Evolutionary conservation across 2,329 filamentous ascomycete genomes (phyloP).

Genomic region (Xylaria sp.): DNA sequence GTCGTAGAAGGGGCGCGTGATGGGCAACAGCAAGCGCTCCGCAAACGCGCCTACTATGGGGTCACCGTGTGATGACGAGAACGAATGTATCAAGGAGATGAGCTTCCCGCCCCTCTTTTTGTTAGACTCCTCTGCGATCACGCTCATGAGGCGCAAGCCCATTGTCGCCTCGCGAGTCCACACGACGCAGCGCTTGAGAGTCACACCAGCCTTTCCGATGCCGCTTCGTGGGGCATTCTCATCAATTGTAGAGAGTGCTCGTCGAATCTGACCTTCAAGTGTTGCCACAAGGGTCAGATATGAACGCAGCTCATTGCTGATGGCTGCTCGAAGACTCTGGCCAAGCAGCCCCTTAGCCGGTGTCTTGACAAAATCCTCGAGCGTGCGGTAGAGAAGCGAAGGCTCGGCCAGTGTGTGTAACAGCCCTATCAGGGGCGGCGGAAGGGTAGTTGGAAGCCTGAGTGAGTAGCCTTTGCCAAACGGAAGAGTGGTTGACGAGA

Average conservation of each 20-base stretch:
- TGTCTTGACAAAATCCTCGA: conserved; percentile 81
- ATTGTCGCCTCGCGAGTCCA: conserved; percentile 98
- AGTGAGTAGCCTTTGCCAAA: conserved; percentile 72
- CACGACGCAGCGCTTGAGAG: conserved; percentile 90
- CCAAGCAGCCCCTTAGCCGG: conserved; percentile 82
- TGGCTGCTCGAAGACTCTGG: conserved; percentile 87
- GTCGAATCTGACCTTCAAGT: conserved; percentile 86
- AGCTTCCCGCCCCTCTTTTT: conserved; percentile 84
- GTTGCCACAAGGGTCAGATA: conserved; percentile 92
- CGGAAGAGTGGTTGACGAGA: conserved; percentile 82
- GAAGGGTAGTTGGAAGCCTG: conserved; percentile 76
- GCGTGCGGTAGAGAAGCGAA: conserved; percentile 82
- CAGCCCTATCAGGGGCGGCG: conserved; percentile 81
- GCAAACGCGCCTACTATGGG: conserved; percentile 93
- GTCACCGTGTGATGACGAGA: conserved; percentile 91
- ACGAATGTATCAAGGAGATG: conserved; percentile 90
- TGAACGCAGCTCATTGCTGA: conserved; percentile 80
- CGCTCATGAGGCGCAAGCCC: conserved; percentile 87
- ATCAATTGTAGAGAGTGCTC: conserved; percentile 75
- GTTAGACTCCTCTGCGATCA: conserved; percentile 90
- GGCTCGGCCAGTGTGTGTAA: conserved; percentile 91
- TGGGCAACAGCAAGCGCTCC: conserved; percentile 80
- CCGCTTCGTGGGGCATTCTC: conserved; percentile 67
- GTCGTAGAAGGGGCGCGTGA: conserved; percentile 94
- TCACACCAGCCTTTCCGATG: conserved; percentile 86